Conservation (phyloP, 2,329 filamentous ascomycete species). For the Neurospora sp. region DNA sequence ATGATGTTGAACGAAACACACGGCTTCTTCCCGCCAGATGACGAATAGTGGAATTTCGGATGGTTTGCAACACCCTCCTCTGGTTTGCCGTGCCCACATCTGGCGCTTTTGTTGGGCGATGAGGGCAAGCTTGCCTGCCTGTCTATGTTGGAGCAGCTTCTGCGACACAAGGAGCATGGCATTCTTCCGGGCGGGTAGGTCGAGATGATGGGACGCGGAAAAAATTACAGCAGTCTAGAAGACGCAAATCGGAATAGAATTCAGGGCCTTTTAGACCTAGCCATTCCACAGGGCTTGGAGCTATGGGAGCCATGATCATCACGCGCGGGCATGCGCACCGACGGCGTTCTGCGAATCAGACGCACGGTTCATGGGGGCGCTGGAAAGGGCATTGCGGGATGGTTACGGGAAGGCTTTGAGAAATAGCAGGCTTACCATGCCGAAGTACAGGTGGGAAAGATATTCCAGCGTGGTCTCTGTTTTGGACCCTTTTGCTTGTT, state of each 20-base stretch:
- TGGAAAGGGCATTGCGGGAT: background rate
- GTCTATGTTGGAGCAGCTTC: background rate
- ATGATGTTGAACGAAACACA: constrained; percentile 44
- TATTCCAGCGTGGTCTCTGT: background rate
- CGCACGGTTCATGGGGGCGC: background rate
- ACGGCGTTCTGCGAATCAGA: background rate
- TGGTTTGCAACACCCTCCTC: background rate
- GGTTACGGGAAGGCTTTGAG: background rate
- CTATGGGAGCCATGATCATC: background rate
- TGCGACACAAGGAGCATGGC: background rate
- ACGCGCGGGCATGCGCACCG: background rate
- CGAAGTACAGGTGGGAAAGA: background rate
- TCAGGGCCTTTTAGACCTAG: background rate
- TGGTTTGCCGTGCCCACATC: background rate
- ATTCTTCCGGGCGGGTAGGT: background rate
- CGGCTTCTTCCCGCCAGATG: background rate
- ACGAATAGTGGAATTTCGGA: background rate
- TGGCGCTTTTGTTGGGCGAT: background rate
- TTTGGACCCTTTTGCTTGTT: background rate
- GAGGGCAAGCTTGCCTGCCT: background rate
- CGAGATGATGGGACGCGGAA: background rate
- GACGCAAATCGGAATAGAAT: background rate
- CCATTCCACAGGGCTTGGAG: background rate
- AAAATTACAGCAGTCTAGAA: background rate
- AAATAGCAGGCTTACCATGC: background rate